Percentiles rank a stretch among this genome's conserved stretches.
Evolutionary conservation across 2,329 filamentous ascomycete species (phyloP).

Genomic region (Drechslera avenae): DNA sequence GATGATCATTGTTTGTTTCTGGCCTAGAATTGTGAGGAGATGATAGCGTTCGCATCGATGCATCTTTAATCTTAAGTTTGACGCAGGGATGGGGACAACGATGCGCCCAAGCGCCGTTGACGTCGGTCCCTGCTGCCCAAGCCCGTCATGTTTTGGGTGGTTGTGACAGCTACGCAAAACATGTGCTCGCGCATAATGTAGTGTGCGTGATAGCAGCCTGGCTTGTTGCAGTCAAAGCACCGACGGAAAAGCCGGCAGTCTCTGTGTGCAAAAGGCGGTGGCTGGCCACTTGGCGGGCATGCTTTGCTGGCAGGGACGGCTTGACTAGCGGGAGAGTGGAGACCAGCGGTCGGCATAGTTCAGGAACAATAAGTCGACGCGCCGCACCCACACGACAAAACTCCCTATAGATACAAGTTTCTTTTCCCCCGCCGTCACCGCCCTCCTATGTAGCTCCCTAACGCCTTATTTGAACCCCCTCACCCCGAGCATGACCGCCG

Average conservation of each 20-base stretch:
- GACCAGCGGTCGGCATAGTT: slow-evolving; percentile 2
- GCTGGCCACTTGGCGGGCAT: slow-evolving; percentile 23
- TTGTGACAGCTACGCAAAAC: background rate
- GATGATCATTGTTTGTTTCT: slow-evolving; percentile 21
- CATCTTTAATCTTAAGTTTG: slow-evolving; percentile 31
- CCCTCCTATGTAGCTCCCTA: slow-evolving; percentile 13
- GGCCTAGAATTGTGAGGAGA: slow-evolving; percentile 30
- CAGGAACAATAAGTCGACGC: slow-evolving; percentile 20
- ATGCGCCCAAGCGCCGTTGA: slow-evolving; percentile 20
- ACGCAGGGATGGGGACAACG: slow-evolving; percentile 13
- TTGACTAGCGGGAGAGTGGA: slow-evolving; percentile 13
- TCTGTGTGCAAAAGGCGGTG: slow-evolving; percentile 10
- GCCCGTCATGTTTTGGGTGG: background rate
- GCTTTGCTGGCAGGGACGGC: slow-evolving; percentile 17
- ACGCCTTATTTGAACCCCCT: background rate
- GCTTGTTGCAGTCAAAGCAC: slow-evolving; percentile 3
- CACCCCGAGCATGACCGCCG: slow-evolving; percentile 28
- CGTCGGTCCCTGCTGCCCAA: slow-evolving; percentile 13
- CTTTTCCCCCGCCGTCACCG: background rate
- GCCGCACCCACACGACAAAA: slow-evolving; percentile 4
- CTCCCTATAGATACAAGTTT: slow-evolving; percentile 4
- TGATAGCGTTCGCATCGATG: slow-evolving; percentile 1
- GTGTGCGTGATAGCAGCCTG: slow-evolving; percentile 1
- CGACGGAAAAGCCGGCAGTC: slow-evolving; percentile 8
- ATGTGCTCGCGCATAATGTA: background rate